A percentile compares a stretch with the other conserved stretches of the same genome.
Evolutionary conservation across 1,284 basidiomycete species (phyloP).

Genomic region (Butyriboletus appendiculatus): DNA sequence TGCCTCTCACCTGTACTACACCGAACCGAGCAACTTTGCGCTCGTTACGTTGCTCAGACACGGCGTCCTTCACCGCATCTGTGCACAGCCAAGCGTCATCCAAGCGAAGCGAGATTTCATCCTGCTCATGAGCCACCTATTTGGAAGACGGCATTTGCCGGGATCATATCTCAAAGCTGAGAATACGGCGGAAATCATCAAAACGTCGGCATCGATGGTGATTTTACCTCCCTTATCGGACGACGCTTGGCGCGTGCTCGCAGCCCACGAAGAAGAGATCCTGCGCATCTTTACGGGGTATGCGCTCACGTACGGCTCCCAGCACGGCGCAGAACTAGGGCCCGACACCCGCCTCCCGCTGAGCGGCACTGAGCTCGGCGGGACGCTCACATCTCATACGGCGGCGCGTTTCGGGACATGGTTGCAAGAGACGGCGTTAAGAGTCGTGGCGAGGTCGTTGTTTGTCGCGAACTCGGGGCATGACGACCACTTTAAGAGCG

Average conservation of each 20-base stretch:
- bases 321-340: slow-evolving; percentile 40
- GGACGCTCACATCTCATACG: slow-evolving; percentile 4
- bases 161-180: slow-evolving; percentile 40
- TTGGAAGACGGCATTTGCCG: slow-evolving; percentile 56
- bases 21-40: slow-evolving; percentile 70
- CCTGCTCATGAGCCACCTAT: slow-evolving; percentile 57
- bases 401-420: slow-evolving; percentile 27
- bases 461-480: slow-evolving; percentile 69
- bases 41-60: slow-evolving; percentile 56
- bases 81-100: slow-evolving; percentile 39
- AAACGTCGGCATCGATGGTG: slow-evolving; percentile 56
- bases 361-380: slow-evolving; percentile 35
- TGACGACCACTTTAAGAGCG: slow-evolving; percentile 49
- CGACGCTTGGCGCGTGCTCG: slow-evolving; percentile 42
- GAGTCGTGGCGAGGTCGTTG: slow-evolving; percentile 46
- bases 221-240: slow-evolving; percentile 52
- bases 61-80: slow-evolving; percentile 60
- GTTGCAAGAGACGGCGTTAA: slow-evolving; percentile 42
- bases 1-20: slow-evolving; percentile 61
- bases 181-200: slow-evolving; percentile 38
- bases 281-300: slow-evolving; percentile 55
- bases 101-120: slow-evolving; percentile 53
- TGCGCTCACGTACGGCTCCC: slow-evolving; percentile 47
- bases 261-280: slow-evolving; percentile 51
- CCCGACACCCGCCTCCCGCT: slow-evolving; percentile 49